Percentiles rank a stretch among this genome's conserved stretches.
These are phyloP conservation scores for Lactarius hatsudake DNA, from an alignment of 768 basidiomycete species.

Conservation along the genomic window DNA sequence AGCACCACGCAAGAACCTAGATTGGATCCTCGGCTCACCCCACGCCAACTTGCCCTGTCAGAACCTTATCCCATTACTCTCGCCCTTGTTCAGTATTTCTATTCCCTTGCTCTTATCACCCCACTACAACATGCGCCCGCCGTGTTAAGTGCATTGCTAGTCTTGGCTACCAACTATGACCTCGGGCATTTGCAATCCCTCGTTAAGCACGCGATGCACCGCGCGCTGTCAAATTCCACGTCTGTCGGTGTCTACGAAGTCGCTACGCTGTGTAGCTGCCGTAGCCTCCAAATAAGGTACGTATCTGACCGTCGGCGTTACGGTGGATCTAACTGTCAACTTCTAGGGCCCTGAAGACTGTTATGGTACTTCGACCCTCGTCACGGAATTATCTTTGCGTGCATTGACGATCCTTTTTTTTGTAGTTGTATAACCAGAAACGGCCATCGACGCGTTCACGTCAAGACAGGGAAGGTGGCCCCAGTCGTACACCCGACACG, in stretches of 20 bases:
- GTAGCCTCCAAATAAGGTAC: conserved; percentile 85
- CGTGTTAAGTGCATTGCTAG: conserved; percentile 81
- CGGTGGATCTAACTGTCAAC: conserved; percentile 14
- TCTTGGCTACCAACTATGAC: conserved; percentile 81
- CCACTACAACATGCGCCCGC: conserved; percentile 89
- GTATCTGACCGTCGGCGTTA: conserved; percentile 29
- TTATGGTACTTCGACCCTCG: conserved; percentile 54
- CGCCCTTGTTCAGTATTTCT: conserved; percentile 92
- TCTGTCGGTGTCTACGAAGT: conserved; percentile 95
- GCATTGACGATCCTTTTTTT: conserved; percentile 27
- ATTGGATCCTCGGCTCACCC: conserved; percentile 76
- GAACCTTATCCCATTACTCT: conserved; percentile 88
- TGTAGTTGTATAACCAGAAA: conserved; percentile 76
- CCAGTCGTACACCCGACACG: conserved; percentile 23
- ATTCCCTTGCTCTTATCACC: conserved; percentile 81
- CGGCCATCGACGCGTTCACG: conserved; percentile 58
- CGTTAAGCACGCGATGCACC: conserved; percentile 95
- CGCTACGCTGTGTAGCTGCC: conserved; percentile 84
- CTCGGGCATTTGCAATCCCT: conserved; percentile 70
- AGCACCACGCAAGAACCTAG: conserved; percentile 48
- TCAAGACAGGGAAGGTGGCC: conserved; percentile 42
- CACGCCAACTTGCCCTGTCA: conserved; percentile 75
- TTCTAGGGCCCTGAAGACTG: conserved; percentile 70
- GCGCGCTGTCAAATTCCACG: conserved; percentile 75
- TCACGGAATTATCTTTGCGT: conserved; percentile 16